Conservation (phyloP, 495 filamentous ascomycete genomes). For the Penicillium coffeae region DNA sequence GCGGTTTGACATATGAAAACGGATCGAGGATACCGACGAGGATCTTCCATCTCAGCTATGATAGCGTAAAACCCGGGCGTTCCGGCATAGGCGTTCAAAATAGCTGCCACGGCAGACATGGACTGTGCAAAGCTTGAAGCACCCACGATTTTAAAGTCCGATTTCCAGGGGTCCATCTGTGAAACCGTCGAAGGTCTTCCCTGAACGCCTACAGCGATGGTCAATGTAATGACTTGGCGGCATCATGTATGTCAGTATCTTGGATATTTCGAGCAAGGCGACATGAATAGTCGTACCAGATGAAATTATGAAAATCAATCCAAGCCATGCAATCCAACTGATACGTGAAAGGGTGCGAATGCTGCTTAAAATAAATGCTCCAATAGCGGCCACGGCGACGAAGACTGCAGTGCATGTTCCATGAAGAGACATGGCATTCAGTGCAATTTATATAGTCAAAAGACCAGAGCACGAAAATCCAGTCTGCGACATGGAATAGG, state of each 20-base stretch:
- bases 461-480: constrained; percentile 47
- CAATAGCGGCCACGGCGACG: constrained; percentile 31
- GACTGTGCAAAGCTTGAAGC: constrained; percentile 29
- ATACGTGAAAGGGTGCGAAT: constrained; percentile 37
- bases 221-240: constrained; percentile 65
- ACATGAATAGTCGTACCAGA: constrained; percentile 22
- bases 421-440: constrained; percentile 61
- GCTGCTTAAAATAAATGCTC: constrained; percentile 28
- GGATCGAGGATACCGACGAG: constrained; percentile 54
- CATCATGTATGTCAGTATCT: no score
- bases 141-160: constrained; percentile 29
- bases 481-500: no score
- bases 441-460: constrained; percentile 65
- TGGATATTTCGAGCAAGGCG: background rate
- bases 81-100: constrained; percentile 62
- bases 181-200: constrained; percentile 36
- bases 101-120: constrained; percentile 62
- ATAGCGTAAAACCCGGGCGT: constrained; percentile 67
- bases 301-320: constrained; percentile 30
- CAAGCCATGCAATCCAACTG: constrained; percentile 37
- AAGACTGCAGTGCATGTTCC: constrained; percentile 56
- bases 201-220: constrained; percentile 60
- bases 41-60: constrained; percentile 67
- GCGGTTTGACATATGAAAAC: constrained; percentile 39
- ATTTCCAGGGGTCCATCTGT: constrained; percentile 21